Evolutionary conservation across 352 stramenopile species (phyloP), one percentile per base, ranked within the genome.

Genomic region (Pythium dissimile): DNA sequence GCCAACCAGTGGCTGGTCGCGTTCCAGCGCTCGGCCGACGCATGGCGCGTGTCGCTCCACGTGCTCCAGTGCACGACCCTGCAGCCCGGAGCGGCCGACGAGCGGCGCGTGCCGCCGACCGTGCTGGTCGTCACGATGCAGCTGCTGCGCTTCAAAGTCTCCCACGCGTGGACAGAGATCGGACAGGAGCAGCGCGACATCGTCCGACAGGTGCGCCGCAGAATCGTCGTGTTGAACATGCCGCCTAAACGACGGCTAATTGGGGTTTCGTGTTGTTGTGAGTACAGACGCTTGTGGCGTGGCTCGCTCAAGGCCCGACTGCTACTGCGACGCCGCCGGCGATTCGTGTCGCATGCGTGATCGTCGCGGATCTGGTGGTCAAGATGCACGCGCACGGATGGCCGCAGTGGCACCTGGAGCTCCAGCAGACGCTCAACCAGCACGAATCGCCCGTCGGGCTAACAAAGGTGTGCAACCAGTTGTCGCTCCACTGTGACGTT

Each of bases 1-100:
- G 82, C 82, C n/a, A 89, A 89, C 47, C 46, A 69, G 21, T 92
- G 82, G 82, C 75, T 92, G 30, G 75, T 92, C 58, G 49, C 65
- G 35, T 83, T 89, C 50, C 80, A 92, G 69, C 37, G 10, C n/a
- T 65, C 65, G 3, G 64, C 76, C 13, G 72, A 88, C 31, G 79
- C 77, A 35, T 89, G 82, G 79, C 55, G 68, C 16, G 72, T 75
- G 5, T 71, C 77, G 24, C 59, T 92, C 28, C 66, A 82, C 34
- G 65, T 89, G 52, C 66, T 92, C 26, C 54, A 83, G 54, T 57
- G 60, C 23, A 47, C 59, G 45, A 58, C 51, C 1, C 12, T 42
- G 43, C 48, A 54, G 37, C 66, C 18, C 32, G 38, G 60, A 75
- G 26, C 35, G 46, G 35, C 23, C n/a, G 27, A 13, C 18, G 12